A percentile compares a stretch with the other conserved stretches of the same genome.
These are phyloP conservation scores for Yamagishiella unicocca DNA, from an alignment of 139 green algal genomes.

Conservation along the genomic window DNA sequence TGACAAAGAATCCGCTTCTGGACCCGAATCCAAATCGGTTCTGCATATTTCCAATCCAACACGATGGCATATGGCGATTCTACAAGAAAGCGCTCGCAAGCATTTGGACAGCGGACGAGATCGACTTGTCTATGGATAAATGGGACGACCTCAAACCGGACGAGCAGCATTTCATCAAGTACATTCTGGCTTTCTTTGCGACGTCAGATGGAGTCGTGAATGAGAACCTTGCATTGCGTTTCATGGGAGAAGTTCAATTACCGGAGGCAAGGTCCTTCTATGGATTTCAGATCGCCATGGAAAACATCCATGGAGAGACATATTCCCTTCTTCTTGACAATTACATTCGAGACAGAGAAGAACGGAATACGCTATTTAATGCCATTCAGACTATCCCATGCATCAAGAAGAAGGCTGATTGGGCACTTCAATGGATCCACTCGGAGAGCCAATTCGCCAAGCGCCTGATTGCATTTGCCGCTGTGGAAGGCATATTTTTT, in stretches of 20 bases:
- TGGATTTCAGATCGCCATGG: slow-evolving; percentile 91
- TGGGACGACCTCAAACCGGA: slow-evolving; percentile 72
- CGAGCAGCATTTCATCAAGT: slow-evolving; percentile 88
- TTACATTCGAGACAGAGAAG: slow-evolving; percentile 71
- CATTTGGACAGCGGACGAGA: slow-evolving; percentile 89
- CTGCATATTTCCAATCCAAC: slow-evolving; percentile 64
- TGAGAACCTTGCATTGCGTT: slow-evolving; percentile 82
- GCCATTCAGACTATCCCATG: slow-evolving; percentile 76
- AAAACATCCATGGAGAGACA: slow-evolving; percentile 79
- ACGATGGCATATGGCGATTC: slow-evolving; percentile 68
- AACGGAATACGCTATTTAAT: slow-evolving; percentile 71
- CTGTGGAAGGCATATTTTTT: slow-evolving; percentile 99
- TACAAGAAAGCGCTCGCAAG: slow-evolving; percentile 86
- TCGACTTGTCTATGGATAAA: slow-evolving; percentile 84
- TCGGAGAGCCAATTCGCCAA: slow-evolving; percentile 80
- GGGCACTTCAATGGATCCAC: slow-evolving; percentile 60
- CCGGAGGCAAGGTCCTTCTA: slow-evolving; percentile 91
- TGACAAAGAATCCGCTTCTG: too few species aligned
- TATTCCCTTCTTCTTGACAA: slow-evolving; percentile 84
- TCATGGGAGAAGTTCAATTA: slow-evolving; percentile 81
- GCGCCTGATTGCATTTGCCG: slow-evolving; percentile 95
- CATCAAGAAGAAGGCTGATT: slow-evolving; percentile 72
- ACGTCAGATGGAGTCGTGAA: slow-evolving; percentile 91
- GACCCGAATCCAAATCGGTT: too few species aligned
- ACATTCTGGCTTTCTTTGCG: slow-evolving; percentile 93